These are phyloP conservation scores for Penicillium psychrosexuale DNA, from an alignment of 2,329 filamentous ascomycete species.

Conservation along the genomic window DNA sequence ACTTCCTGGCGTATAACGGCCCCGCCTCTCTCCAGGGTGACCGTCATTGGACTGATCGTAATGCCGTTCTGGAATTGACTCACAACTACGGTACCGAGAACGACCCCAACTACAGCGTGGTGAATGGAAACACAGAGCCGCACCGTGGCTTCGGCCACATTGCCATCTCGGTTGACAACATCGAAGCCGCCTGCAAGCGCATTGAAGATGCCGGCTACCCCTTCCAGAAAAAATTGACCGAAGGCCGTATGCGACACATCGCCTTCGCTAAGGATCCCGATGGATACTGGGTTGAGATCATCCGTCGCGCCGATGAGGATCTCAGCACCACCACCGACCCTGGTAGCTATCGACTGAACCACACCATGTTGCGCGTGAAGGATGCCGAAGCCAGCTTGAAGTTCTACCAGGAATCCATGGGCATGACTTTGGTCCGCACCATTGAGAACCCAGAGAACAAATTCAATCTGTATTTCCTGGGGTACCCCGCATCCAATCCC, in stretches of 20 bases:
- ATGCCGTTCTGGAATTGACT: conserved; percentile 84
- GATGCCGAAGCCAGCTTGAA: conserved; percentile 68
- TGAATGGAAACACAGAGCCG: conserved; percentile 89
- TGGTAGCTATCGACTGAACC: conserved; percentile 65
- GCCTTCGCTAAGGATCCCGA: conserved; percentile 89
- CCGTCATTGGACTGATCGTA: conserved; percentile 73
- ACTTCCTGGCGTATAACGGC: conserved; percentile 88
- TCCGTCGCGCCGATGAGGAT: conserved; percentile 71
- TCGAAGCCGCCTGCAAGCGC: conserved; percentile 84
- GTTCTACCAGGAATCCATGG: conserved; percentile 82
- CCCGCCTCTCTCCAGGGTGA: conserved; percentile 70
- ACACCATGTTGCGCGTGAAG: conserved; percentile 87
- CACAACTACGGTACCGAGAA: conserved; percentile 86
- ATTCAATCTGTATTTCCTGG: conserved; percentile 93
- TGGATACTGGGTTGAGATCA: conserved; percentile 65
- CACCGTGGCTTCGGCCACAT: conserved; percentile 81
- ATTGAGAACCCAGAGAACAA: conserved; percentile 65
- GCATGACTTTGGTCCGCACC: conserved; percentile 78
- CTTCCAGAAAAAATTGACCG: conserved; percentile 92
- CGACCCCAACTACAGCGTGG: conserved; percentile 74
- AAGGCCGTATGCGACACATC: conserved; percentile 82
- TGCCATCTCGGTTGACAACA: conserved; percentile 76
- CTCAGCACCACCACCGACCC: conserved; percentile 69
- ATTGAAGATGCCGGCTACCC: conserved; percentile 86
- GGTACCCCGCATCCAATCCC: conserved; percentile 63